Evolutionary conservation across 495 filamentous ascomycete species (phyloP).

Genomic region (Rhypophila decipiens): DNA sequence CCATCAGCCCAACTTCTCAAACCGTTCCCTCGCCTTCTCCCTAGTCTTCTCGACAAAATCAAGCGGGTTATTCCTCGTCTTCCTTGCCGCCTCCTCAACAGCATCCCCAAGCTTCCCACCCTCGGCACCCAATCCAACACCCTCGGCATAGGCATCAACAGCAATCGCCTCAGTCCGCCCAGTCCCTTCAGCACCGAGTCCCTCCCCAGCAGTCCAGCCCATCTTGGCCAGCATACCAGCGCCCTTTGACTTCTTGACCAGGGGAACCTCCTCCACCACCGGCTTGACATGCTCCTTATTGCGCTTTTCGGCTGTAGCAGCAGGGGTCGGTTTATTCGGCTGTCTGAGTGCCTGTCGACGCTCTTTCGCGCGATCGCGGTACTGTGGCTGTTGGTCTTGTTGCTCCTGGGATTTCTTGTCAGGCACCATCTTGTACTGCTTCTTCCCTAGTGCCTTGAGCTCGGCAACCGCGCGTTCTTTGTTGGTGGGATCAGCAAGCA

Average conservation of each 20-base stretch:
- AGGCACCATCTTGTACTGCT: slow-evolving; percentile 34
- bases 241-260: slow-evolving; percentile 63
- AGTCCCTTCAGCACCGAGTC: slow-evolving; percentile 72
- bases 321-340: slow-evolving; percentile 38
- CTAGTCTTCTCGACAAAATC: slow-evolving; percentile 75
- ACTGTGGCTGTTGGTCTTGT: slow-evolving; percentile 45
- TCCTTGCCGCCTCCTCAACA: slow-evolving; percentile 65
- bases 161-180: slow-evolving; percentile 72
- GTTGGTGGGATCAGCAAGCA: slow-evolving; percentile 55
- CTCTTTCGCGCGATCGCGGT: slow-evolving; percentile 80
- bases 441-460: slow-evolving; percentile 53
- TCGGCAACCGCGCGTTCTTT: slow-evolving; percentile 50
- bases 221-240: slow-evolving; percentile 81
- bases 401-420: slow-evolving; percentile 30
- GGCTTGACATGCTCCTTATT: slow-evolving; percentile 17
- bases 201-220: slow-evolving; percentile 78
- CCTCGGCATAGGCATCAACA: slow-evolving; percentile 71
- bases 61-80: slow-evolving; percentile 60
- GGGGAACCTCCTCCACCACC: slow-evolving; percentile 9
- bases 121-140: slow-evolving; percentile 80
- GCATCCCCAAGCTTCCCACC: slow-evolving; percentile 83
- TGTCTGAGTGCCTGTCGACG: slow-evolving; percentile 70
- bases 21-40: slow-evolving; percentile 74
- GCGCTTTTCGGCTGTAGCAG: slow-evolving; percentile 16
- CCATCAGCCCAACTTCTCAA: slow-evolving; percentile 48